These are phyloP conservation scores for Wickerhamiella vanderwaltii DNA, from an alignment of 805 yeast species.

Conservation along the genomic window DNA sequence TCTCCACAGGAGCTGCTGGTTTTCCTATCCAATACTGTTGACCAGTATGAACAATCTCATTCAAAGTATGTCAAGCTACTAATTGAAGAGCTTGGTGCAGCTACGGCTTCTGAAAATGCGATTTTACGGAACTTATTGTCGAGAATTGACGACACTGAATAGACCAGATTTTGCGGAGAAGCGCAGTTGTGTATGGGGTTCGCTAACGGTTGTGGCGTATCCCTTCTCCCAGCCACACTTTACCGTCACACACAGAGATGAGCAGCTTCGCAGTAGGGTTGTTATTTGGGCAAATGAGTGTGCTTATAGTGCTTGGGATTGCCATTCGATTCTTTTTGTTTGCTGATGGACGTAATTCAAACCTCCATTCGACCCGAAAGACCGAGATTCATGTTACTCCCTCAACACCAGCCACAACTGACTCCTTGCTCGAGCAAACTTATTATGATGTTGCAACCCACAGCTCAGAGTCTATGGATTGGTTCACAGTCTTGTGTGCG, in stretches of 20 bases:
- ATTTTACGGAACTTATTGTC: background rate
- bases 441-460: slow-evolving; percentile 85
- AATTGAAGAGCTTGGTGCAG: slow-evolving; percentile 2
- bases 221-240: background rate
- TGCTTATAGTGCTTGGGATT: slow-evolving; percentile 28
- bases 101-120: background rate
- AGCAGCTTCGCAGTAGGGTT: slow-evolving; percentile 28
- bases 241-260: slow-evolving; percentile 14
- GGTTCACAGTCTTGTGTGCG: slow-evolving; percentile 92
- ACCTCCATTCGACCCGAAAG: slow-evolving; percentile 15
- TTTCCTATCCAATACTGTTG: slow-evolving; percentile 23
- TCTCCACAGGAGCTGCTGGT: slow-evolving; percentile 20
- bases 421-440: slow-evolving; percentile 68
- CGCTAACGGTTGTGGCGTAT: too few relatives aligned
- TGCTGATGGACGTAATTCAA: slow-evolving; percentile 27
- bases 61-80: slow-evolving; percentile 3
- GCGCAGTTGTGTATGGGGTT: too few relatives aligned
- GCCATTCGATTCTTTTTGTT: slow-evolving; percentile 33
- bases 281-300: slow-evolving; percentile 32
- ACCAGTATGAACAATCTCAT: slow-evolving; percentile 22
- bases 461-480: slow-evolving; percentile 80
- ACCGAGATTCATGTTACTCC: slow-evolving; percentile 22
- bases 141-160: too few relatives aligned
- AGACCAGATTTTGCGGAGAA: too few relatives aligned
- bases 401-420: slow-evolving; percentile 20